Percentiles rank a stretch among this genome's conserved stretches.
phyloP scores from a whole-genome alignment of 148 eudicot genomes.

The Silene conica region DNA sequence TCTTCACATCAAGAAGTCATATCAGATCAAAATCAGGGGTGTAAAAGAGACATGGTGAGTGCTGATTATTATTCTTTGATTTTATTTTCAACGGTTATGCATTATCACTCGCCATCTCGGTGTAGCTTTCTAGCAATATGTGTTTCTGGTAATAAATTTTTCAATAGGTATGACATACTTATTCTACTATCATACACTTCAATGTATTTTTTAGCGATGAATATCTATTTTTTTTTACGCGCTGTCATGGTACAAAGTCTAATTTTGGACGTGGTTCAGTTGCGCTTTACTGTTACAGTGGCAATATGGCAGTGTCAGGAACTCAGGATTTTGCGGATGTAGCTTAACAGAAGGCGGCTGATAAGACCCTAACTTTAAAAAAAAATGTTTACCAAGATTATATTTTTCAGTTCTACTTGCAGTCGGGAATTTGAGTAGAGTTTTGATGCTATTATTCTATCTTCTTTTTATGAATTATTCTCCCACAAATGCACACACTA shows the following conservation, averaged over 20 bases:
- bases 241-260: not conserved
- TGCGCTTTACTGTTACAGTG: not conserved
- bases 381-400: not conserved
- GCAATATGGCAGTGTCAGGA: not conserved
- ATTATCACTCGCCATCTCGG: not conserved
- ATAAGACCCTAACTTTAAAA: not conserved
- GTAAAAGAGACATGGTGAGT: slow-evolving; percentile 37
- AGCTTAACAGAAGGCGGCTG: not conserved
- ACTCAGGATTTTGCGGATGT: not conserved
- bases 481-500: not conserved
- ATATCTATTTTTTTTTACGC: not conserved
- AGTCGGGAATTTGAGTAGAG: not conserved
- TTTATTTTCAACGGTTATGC: not conserved
- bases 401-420: not conserved
- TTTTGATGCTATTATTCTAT: no score
- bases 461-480: not conserved
- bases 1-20: slow-evolving; percentile 43
- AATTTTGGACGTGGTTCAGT: not conserved
- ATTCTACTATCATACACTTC: not conserved
- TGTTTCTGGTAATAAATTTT: not conserved
- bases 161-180: not conserved
- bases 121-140: not conserved
- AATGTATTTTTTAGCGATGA: not conserved
- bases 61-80: not conserved
- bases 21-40: slow-evolving; percentile 36